A percentile compares a stretch with the other conserved stretches of the same genome.
Conservation (phyloP, 192 early-diverging fungal species). For the Radiomyces spectabilis region DNA sequence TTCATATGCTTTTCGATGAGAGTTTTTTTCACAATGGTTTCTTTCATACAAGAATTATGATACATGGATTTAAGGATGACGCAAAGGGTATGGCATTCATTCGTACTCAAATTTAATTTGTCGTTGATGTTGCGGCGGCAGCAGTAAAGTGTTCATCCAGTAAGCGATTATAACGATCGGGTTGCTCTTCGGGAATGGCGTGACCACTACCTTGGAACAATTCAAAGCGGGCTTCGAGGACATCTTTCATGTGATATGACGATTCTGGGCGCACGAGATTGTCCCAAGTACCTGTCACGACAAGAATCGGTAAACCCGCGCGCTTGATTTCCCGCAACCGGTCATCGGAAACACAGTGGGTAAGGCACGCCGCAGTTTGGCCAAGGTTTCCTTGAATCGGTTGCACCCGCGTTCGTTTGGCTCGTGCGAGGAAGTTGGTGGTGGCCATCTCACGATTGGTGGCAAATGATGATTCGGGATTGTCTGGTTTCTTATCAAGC, state of each 20-base stretch:
- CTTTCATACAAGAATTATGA: too few species aligned
- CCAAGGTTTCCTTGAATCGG: conserved; percentile 20
- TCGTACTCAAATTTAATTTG: too few species aligned
- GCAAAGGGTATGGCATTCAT: too few species aligned
- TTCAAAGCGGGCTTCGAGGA: conserved; percentile 13
- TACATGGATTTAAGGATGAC: too few species aligned
- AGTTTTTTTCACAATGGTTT: too few species aligned
- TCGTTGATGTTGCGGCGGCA: too few species aligned
- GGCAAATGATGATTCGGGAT: conserved; percentile 3
- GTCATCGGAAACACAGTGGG: conserved; percentile 23
- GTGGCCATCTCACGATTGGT: conserved; percentile 20
- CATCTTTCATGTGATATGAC: conserved; percentile 18
- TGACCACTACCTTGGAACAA: conserved; percentile 32
- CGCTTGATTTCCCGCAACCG: conserved; percentile 15
- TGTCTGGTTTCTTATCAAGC: conserved; percentile 23
- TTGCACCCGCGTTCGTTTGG: conserved; percentile 8
- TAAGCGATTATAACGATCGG: conserved; percentile 21
- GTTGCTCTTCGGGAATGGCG: conserved; percentile 24
- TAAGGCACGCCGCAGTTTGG: conserved; percentile 24
- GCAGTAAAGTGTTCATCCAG: conserved; percentile 26
- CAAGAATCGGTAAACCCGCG: conserved; percentile 9
- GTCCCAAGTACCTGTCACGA: conserved; percentile 29
- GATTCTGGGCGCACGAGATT: conserved; percentile 23
- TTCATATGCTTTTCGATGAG: too few species aligned
- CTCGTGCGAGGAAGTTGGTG: background rate